Base-by-base conservation (phyloP, 495 filamentous ascomycete species). In the Neurospora sp. region DNA sequence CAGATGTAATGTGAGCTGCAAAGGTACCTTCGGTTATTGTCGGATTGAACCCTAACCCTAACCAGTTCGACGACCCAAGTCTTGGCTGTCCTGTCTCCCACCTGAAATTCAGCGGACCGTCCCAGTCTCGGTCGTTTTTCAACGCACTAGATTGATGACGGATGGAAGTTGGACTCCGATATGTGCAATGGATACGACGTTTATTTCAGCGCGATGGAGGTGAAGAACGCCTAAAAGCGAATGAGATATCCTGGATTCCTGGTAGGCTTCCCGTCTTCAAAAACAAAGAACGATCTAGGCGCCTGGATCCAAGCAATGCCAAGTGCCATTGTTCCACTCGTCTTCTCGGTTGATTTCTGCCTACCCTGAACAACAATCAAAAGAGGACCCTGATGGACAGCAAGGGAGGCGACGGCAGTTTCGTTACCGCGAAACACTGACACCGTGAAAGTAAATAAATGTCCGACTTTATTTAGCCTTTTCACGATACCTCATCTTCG, bases 41-140 rank as follows among this genome's bases (percentile, higher is more conserved):
- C 38, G 20, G 11, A 12, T 1, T 6, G 0, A 73, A 72, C 75
- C 76, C 75, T 76, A 76, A 78, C 75, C 76, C 76, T 69, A 10
- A 18, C 39, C 3, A 70, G 5, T 5, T 48, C 2, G n/a, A 20
- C 9, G n/a, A 20, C n/a, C 46, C n/a, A 20, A 54, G 20, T 54
- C 46, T 20, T 3, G 46, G 44, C 18, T 48, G 9, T 48, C 20
- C 5, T 2, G n/a, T n/a, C n/a, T n/a, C n/a, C 46, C 46, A 11
- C 46, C n/a, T 27, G 10, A 23, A 23, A 14, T 59, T 12, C n/a
- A 48, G 9, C 44, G n/a, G 44, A n/a, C 7, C 44, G 44, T 11
- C 4, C 10, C 46, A 23, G 44, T 23, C n/a, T 20, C 44, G 9
- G 44, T 12, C 46, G 16, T 44, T 44, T 48, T 54, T 54, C 20